Evolutionary conservation across 176 grass and related monocot species (phyloP).

Genomic region (Rhynchospora breviuscula): DNA sequence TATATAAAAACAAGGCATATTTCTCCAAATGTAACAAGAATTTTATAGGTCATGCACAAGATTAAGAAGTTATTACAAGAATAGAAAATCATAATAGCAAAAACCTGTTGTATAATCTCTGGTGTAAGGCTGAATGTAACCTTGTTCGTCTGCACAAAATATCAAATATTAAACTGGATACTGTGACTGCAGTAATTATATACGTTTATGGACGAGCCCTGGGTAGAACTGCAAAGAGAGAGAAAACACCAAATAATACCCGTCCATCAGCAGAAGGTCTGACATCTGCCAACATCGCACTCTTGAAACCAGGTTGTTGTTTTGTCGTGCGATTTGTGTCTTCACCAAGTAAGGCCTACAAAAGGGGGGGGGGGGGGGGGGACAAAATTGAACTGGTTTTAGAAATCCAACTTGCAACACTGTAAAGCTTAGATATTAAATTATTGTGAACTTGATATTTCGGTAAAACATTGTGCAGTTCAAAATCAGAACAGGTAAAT

Average conservation of each 20-base stretch:
- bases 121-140: constrained; percentile 86
- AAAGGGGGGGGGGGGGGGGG: not conserved
- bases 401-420: not conserved
- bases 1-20: not conserved
- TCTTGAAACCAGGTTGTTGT: constrained; percentile 83
- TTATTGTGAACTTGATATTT: not conserved
- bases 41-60: not conserved
- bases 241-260: constrained; percentile 47
- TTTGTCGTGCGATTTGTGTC: constrained; percentile 50
- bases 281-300: constrained; percentile 85
- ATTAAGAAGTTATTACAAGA: constrained; percentile 1
- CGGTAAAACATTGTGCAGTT: not conserved
- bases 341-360: constrained; percentile 89
- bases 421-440: not conserved
- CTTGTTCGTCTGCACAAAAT: constrained; percentile 79
- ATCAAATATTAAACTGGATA: constrained; percentile 17
- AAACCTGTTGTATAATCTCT: constrained; percentile 91
- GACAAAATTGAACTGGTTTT: not conserved
- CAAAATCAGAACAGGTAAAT: not conserved
- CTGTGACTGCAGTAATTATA: constrained; percentile 22
- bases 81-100: constrained; percentile 10
- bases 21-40: not conserved
- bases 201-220: constrained; percentile 12
- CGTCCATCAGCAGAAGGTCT: constrained; percentile 85
- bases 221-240: constrained; percentile 16